Percentiles rank a stretch among this genome's conserved stretches.
Conservation (phyloP, 352 stramenopile species). For the Globisporangium echinulatum region DNA sequence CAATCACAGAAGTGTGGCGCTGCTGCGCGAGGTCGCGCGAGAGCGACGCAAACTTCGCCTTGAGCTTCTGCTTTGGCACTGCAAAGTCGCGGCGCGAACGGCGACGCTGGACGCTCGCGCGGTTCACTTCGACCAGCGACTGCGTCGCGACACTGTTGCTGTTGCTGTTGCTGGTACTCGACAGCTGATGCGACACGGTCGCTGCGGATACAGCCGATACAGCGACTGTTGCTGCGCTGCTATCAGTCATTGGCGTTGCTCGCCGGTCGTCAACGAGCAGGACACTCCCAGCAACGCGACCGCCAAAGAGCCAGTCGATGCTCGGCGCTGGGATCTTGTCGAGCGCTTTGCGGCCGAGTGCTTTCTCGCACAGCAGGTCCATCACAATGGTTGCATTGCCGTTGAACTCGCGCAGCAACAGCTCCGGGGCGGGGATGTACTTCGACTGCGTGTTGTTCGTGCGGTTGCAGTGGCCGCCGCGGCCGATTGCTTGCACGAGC, state of each 20-base stretch:
- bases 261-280: constrained; percentile 35
- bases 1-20: constrained; percentile 29
- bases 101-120: constrained; percentile 26
- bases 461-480: constrained; percentile 55
- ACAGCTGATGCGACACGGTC: background rate
- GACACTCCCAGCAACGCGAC: constrained; percentile 33
- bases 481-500: constrained; percentile 54
- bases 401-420: constrained; percentile 66
- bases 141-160: constrained; percentile 24
- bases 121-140: constrained; percentile 58
- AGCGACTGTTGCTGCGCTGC: background rate
- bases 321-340: constrained; percentile 61
- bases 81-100: constrained; percentile 49
- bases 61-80: constrained; percentile 59
- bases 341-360: constrained; percentile 50
- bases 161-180: constrained; percentile 3
- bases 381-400: constrained; percentile 57
- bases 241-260: no score
- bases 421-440: constrained; percentile 63
- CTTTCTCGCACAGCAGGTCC: constrained; percentile 67
- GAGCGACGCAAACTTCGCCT: constrained; percentile 60
- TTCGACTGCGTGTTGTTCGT: constrained; percentile 66
- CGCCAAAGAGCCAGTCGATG: constrained; percentile 52
- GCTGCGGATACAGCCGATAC: background rate
- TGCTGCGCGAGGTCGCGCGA: constrained; percentile 51